Evolutionary conservation across 106 monocot species (phyloP).

Genomic region (Allium cepa): DNA sequence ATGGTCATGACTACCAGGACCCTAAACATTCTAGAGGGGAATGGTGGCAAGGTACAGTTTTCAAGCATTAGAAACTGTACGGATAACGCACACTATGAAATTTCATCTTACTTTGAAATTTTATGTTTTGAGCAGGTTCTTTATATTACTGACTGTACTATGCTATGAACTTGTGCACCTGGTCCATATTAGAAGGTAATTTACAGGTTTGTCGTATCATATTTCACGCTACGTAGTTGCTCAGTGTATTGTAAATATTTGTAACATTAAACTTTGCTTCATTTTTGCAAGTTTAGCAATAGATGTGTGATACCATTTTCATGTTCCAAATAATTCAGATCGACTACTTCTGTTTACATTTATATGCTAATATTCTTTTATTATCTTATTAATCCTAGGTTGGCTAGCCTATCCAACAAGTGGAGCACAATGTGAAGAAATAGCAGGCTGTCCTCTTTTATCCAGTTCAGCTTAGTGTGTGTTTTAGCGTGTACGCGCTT

Average conservation of each 20-base stretch:
- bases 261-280: no score
- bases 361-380: no score
- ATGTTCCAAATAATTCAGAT: no score
- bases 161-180: neutral
- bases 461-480: slow-evolving; percentile 2
- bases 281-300: no score
- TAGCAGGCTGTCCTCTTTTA: slow-evolving; percentile 3
- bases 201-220: neutral
- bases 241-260: no score
- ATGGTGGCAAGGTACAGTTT: slow-evolving; percentile 21
- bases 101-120: neutral
- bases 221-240: no score
- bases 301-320: no score
- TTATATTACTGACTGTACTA: slow-evolving; percentile 14
- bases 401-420: neutral
- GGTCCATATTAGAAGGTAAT: slow-evolving; percentile 1
- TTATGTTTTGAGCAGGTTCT: slow-evolving; percentile 7
- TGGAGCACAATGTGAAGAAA: neutral
- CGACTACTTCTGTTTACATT: no score
- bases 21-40: slow-evolving; percentile 12
- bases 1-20: slow-evolving; percentile 4
- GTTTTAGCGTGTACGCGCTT: neutral
- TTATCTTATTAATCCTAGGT: no score
- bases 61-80: neutral
- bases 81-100: neutral